Evolutionary conservation across 179 eudicot species (phyloP).

Genomic region (Beta macrorhiza): DNA sequence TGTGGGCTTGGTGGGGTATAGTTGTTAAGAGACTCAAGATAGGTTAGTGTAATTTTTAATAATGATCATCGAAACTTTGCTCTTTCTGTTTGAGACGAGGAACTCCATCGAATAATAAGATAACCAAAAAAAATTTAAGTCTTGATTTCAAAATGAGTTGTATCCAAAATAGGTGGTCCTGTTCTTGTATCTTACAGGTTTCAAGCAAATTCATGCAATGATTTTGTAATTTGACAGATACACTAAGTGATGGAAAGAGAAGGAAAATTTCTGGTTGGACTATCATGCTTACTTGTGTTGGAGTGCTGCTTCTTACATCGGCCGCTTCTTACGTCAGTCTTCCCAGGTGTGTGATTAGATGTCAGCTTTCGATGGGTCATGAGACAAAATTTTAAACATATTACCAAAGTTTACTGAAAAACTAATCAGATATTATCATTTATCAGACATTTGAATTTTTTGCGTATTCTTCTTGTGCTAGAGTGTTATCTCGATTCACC

Average conservation of each 20-base stretch:
- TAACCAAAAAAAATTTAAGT: neutral
- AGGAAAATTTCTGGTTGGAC: conserved; percentile 93
- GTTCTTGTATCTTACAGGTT: too few species aligned
- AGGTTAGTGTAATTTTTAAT: neutral
- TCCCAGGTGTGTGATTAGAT: conserved; percentile 48
- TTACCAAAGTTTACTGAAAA: neutral
- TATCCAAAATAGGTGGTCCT: conserved; percentile 9
- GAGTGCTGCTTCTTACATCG: conserved; percentile 72
- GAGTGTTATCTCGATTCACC: neutral
- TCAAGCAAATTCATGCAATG: too few species aligned
- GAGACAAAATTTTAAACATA: neutral
- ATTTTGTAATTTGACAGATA: conserved; percentile 40
- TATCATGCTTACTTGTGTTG: conserved; percentile 73
- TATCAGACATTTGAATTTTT: neutral
- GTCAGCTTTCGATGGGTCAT: neutral
- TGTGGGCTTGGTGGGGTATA: neutral
- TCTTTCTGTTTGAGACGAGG: neutral
- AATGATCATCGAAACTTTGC: neutral
- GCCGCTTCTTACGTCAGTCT: conserved; percentile 68
- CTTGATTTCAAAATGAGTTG: neutral
- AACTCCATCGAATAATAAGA: neutral
- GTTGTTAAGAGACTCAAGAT: neutral
- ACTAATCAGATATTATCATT: neutral
- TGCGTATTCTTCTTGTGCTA: neutral
- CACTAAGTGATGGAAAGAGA: conserved; percentile 58